Evolutionary conservation across 768 basidiomycete genomes (phyloP), one percentile per base, ranked within the genome.

Genomic region (Saitozyma podzolica): DNA sequence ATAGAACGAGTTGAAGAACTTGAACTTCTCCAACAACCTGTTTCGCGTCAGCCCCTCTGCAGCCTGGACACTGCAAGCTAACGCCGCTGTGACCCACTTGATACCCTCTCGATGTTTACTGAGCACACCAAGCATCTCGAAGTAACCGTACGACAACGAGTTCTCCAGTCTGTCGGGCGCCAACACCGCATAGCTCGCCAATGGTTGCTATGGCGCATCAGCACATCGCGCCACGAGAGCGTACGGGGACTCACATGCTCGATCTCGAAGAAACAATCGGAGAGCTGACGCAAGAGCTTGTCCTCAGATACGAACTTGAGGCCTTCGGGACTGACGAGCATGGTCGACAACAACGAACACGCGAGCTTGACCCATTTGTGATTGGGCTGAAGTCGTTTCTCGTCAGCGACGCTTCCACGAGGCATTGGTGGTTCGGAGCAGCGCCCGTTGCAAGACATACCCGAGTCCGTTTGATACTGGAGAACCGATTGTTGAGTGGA

Each of bases 1-100:
- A 75, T 98, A 98, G 78, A 98, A 94, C 0, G 91, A 89, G 0
- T 93, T 98, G 78, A 97, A 98, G 37, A 97, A 85, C 72, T 89
- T 90, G 80, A 89, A 89, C 69, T 90, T 90, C 79, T 96, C 92
- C 78, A 99, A 81, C 13, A 98, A 80, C 50, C 94, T 95, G 41
- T 8, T 29, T 5, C 6, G 13, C 7, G 39, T 64, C 61, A 64
- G 56, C 49, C n/a, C 37, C 4, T 37, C 29, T 29, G 29, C 29
- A 29, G 29, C 29, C 29, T 29, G 29, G 57, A 59, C 11, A 13
- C 42, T 39, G 40, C 37, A 17, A 29, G 29, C 29, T 58, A 2
- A 19, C 10, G 13, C 20, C 48, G 42, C 9, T 39, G 17, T 11
- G 17, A 81, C 89, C 68, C 76, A 94, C 93, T 91, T 89, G 20